Conservation (phyloP, 2,329 filamentous ascomycete species). For the Colletotrichum falcatum region DNA sequence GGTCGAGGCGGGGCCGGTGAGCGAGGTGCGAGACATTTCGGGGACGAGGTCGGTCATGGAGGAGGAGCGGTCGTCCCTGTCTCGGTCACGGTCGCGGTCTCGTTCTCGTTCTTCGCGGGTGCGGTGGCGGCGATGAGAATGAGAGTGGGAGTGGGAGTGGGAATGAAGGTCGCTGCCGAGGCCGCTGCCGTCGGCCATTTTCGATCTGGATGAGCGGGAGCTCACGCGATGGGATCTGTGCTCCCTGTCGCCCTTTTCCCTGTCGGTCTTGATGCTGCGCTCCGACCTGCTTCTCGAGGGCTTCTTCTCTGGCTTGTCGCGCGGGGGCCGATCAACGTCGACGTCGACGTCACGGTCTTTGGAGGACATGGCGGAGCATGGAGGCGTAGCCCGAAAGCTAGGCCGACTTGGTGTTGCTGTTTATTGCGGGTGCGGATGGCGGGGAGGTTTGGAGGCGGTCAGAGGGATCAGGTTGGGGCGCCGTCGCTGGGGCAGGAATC, state of each 20-base stretch:
- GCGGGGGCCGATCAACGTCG: conserved; percentile 47
- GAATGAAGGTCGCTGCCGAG: conserved; percentile 29
- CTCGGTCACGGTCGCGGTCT: conserved; percentile 45
- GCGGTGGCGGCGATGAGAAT: conserved; percentile 35
- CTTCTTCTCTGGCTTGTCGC: conserved; percentile 47
- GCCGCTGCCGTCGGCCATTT: conserved; percentile 40
- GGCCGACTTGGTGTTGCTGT: conserved; percentile 10
- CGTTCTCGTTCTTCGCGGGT: conserved; percentile 42
- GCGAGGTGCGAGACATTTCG: conserved; percentile 55
- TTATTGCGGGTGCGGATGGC: neutral
- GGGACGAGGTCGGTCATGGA: conserved; percentile 64
- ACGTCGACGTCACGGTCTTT: conserved; percentile 57
- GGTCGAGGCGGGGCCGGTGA: conserved; percentile 49
- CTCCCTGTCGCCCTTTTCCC: conserved; percentile 43
- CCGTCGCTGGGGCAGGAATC: neutral
- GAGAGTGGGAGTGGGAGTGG: conserved; percentile 37
- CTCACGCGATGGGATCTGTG: conserved; percentile 43
- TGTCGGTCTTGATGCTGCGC: conserved; percentile 41
- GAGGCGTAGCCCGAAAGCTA: conserved; percentile 37
- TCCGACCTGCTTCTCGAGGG: conserved; percentile 33
- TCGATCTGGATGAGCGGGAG: conserved; percentile 41
- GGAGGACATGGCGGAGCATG: conserved; percentile 52
- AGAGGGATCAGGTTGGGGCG: neutral
- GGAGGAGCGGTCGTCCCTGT: conserved; percentile 49
- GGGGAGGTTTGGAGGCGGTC: neutral